Percentiles rank a stretch among this genome's conserved stretches.
These are phyloP conservation scores for Avena atlantica DNA, from an alignment of 176 grass and related monocot species.

Conservation along the genomic window DNA sequence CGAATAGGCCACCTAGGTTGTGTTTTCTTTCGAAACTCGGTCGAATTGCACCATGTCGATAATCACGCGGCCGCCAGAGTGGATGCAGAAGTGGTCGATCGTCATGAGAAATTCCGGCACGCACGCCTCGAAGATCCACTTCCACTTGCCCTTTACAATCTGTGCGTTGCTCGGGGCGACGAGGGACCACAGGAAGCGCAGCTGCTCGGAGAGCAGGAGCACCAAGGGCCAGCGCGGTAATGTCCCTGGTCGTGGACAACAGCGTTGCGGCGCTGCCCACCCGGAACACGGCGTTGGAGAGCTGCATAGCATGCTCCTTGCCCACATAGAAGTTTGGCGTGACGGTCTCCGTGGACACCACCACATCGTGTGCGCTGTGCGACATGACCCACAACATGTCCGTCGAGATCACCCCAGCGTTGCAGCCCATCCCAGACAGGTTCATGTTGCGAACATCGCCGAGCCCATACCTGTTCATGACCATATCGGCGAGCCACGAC, in stretches of 20 bases:
- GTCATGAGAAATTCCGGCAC: constrained; percentile 53
- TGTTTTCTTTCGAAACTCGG: no score
- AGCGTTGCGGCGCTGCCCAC: constrained; percentile 59
- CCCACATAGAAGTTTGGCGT: constrained; percentile 36
- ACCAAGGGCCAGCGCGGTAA: constrained; percentile 52
- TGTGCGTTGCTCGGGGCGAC: constrained; percentile 21
- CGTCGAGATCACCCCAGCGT: no score
- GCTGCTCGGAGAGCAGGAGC: constrained; percentile 66
- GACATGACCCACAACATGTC: no score
- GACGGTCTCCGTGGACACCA: constrained; percentile 66
- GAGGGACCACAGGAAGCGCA: constrained; percentile 54
- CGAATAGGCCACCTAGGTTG: no score
- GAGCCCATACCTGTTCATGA: no score
- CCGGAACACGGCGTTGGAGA: constrained; percentile 60
- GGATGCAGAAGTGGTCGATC: neutral
- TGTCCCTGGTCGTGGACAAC: constrained; percentile 41
- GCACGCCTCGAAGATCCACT: constrained; percentile 29
- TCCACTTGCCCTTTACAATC: constrained; percentile 31
- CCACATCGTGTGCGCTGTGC: neutral
- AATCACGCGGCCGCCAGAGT: neutral
- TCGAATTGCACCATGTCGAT: neutral
- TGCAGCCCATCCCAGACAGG: no score
- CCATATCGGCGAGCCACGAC: no score
- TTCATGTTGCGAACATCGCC: no score
- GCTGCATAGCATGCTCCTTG: no score